Evolutionary conservation across 208 protist species (phyloP), one percentile per base, ranked within the genome.

Genomic region (Spironucleus salmonicida): DNA sequence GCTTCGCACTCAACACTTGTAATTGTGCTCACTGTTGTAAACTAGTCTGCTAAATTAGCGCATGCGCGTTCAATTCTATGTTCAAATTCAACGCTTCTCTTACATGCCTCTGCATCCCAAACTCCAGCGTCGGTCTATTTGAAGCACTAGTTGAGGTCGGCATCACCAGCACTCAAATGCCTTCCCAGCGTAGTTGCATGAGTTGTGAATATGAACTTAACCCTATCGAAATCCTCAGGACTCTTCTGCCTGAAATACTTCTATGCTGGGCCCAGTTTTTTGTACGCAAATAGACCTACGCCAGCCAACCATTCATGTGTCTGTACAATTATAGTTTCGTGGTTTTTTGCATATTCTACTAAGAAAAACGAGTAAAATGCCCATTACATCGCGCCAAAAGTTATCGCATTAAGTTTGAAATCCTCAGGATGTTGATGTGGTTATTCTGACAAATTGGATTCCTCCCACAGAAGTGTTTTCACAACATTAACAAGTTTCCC

Each of bases 161-260:
- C n/a, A 49, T 71, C 38, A 45, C 64, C 64, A 42, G 64, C 64
- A 71, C 32, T 45, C 23, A 71, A 38, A 35, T 71, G 64, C n/a
- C 64, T n/a, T 4, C 64, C 64, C 4, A 71, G 7, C 64, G 64
- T 71, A 9, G 64, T 71, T n/a, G 64, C 64, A 45, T 71, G 64
- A 9, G 64, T 71, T 2, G 64, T 71, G 38, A 71, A 71, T 9
- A 71, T 11, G 64, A 71, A 71, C 45, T 53, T 4, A 53, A 19
- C 45, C 19, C 19, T 23, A 23, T 19, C 45, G 45, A 19, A 53
- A 19, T 23, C 45, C 45, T 23, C 11, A 23, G 64, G 9, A 45
- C 30, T 7, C 34, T 9, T 71, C 11, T 53, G 11, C 45, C 19
- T 53, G 45, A 4, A 23, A 23, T 19, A 53, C 45, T 11, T 71